Base-by-base conservation (phyloP, 208 protist species). In the Endotrypanum monterogeii region DNA sequence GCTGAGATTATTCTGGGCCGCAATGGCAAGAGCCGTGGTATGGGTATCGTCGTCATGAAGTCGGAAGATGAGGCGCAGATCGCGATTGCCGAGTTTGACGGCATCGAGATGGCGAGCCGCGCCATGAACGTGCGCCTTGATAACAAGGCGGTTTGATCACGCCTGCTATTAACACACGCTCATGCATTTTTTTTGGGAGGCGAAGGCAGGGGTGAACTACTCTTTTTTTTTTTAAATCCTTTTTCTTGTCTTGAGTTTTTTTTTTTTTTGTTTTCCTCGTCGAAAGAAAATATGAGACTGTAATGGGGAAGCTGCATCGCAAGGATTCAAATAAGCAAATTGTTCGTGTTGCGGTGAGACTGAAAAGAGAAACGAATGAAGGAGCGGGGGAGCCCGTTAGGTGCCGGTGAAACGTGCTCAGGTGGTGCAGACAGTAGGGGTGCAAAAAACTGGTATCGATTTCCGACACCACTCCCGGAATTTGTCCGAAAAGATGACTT, bases 61-160 rank as follows among this genome's bases (percentile, higher is more conserved):
- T 83, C 83, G 37, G 82, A 85, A 60, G 80, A 89, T 8, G 88
- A 95, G 76, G 82, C 91, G 5, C 81, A 74, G 61, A 56, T 89
- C 52, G 91, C 91, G 3, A 92, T 95, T 83, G 82, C 73, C 12
- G 91, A 95, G 81, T 95, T 95, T 79, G 91, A 95, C 56, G 89
- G 88, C 44, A 92, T 95, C 75, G 88, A 91, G 76, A 95, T 95
- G 91, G 88, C 88, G 14, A 87, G 83, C 77, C 74, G 91, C 52
- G 83, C 89, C 9, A 95, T 95, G 91, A 90, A 89, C 76, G 91
- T 95, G 39, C 87, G 88, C 35, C 75, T 93, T 11, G 91, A 93
- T 74, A 92, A 88, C 69, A 90, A 93, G 68, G 55, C 80, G 3
- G 63, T 76, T 58, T 79, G 66, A 20, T 71, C 3, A 30, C 18